These are phyloP conservation scores for Plenodomus biglobosus DNA, from an alignment of 2,329 filamentous ascomycete species.

Conservation along the genomic window DNA sequence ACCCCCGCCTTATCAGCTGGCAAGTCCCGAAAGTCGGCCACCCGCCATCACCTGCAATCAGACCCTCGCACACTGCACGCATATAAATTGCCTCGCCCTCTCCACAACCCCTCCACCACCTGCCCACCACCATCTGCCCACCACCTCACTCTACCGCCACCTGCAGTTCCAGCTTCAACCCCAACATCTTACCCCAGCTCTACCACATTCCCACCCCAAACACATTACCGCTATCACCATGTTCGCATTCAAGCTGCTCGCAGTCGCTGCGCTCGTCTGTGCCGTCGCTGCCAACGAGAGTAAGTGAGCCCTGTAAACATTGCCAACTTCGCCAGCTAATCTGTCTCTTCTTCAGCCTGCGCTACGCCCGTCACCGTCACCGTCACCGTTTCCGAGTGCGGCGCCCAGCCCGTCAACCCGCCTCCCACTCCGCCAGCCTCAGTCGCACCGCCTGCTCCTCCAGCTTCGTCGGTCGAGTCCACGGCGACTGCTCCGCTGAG, in stretches of 20 bases:
- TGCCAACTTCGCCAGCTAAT: conserved; percentile 10
- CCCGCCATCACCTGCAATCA: conserved; percentile 5
- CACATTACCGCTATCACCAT: conserved; percentile 24
- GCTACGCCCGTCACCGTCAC: conserved; percentile 27
- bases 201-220: conserved; percentile 16
- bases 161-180: conserved; percentile 26
- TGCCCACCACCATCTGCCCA: too few species aligned
- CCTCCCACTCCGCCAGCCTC: conserved; percentile 9
- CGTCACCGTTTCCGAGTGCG: conserved; percentile 30
- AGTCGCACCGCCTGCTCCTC: conserved; percentile 6
- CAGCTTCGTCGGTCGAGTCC: conserved; percentile 16
- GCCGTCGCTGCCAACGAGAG: conserved; percentile 22
- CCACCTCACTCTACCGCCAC: conserved; percentile 15
- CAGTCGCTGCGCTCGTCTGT: conserved; percentile 21
- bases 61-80: not conserved
- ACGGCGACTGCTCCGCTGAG: conserved; percentile 15
- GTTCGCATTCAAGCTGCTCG: conserved; percentile 31
- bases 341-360: conserved; percentile 12
- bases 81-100: conserved; percentile 8
- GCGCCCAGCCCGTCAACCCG: conserved; percentile 10
- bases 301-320: conserved; percentile 7
- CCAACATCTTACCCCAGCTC: conserved; percentile 22
- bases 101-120: conserved; percentile 16
- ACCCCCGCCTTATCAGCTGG: conserved; percentile 2
- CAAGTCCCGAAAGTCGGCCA: conserved; percentile 7